phyloP scores from a whole-genome alignment of 176 grass and related monocot genomes.

The Alopecurus myosuroides region DNA sequence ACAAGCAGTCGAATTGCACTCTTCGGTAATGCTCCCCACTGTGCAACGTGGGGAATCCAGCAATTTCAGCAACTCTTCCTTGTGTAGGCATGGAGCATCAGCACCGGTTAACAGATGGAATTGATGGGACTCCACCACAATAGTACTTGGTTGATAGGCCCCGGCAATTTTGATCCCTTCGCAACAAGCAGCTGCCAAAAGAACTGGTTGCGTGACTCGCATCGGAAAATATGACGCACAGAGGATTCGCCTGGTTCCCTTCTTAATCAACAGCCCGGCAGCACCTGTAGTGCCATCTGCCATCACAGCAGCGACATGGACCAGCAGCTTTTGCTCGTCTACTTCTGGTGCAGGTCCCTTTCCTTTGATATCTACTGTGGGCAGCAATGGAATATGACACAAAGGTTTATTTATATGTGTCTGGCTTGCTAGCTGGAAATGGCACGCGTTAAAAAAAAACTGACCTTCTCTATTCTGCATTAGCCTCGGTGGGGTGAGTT shows the following conservation, averaged over 20 bases:
- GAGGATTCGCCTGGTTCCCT: background rate
- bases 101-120: background rate
- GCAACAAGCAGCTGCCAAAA: constrained; percentile 22
- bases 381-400: background rate
- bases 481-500: background rate
- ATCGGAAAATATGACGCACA: constrained; percentile 3
- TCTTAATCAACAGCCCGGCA: constrained; percentile 1
- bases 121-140: constrained; percentile 14
- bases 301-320: background rate
- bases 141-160: background rate
- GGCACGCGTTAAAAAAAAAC: background rate
- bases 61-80: background rate
- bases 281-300: background rate
- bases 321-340: background rate
- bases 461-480: background rate
- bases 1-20: background rate
- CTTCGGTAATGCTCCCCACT: background rate
- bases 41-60: background rate
- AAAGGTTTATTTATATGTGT: background rate
- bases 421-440: background rate
- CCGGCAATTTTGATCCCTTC: constrained; percentile 18
- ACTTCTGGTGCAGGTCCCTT: background rate
- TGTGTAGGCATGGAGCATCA: background rate
- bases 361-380: background rate
- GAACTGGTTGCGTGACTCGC: background rate